Evolutionary conservation across 2,329 filamentous ascomycete species (phyloP).

Genomic region (Hypoxylon sp.): DNA sequence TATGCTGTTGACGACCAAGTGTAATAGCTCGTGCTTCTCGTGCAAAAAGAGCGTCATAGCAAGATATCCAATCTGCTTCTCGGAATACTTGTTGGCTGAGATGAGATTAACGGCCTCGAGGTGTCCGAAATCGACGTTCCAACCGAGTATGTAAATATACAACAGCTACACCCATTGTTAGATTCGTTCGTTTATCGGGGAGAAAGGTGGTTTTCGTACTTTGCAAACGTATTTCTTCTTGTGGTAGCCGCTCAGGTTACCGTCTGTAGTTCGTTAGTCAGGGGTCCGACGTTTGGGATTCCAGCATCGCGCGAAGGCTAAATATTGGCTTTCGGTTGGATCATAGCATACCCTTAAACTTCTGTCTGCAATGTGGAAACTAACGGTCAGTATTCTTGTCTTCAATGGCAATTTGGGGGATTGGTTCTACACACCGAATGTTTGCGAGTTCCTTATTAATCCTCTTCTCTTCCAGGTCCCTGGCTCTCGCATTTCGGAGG

Average conservation of each 20-base stretch:
- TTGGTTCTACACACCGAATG: conserved; percentile 74
- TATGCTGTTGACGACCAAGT: conserved; percentile 98
- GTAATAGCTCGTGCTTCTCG: conserved; percentile 95
- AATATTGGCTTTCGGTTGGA: conserved; percentile 19
- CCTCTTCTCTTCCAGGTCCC: conserved; percentile 97
- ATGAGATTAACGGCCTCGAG: conserved; percentile 98
- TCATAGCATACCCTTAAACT: conserved; percentile 81
- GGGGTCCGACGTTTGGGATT: conserved; percentile 13
- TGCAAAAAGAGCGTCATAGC: conserved; percentile 98
- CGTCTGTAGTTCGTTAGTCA: conserved; percentile 68
- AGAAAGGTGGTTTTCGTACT: conserved; percentile 58
- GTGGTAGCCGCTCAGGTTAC: conserved; percentile 93
- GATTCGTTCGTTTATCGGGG: conserved; percentile 33
- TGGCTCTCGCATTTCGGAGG: conserved; percentile 91
- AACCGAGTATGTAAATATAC: conserved; percentile 99
- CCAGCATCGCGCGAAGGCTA: conserved; percentile 21
- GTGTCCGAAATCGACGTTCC: conserved; percentile 99
- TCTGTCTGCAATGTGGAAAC: conserved; percentile 71
- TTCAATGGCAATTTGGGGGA: conserved; percentile 22
- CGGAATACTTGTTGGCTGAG: conserved; percentile 96
- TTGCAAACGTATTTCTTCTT: conserved; percentile 99
- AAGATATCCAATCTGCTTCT: conserved; percentile 99
- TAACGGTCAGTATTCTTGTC: conserved; percentile 35
- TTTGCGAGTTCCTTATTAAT: conserved; percentile 99
- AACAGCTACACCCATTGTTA: conserved; percentile 73